Evolutionary conservation across 176 grass and related monocot species (phyloP).

Genomic region (Triticum urartu): DNA sequence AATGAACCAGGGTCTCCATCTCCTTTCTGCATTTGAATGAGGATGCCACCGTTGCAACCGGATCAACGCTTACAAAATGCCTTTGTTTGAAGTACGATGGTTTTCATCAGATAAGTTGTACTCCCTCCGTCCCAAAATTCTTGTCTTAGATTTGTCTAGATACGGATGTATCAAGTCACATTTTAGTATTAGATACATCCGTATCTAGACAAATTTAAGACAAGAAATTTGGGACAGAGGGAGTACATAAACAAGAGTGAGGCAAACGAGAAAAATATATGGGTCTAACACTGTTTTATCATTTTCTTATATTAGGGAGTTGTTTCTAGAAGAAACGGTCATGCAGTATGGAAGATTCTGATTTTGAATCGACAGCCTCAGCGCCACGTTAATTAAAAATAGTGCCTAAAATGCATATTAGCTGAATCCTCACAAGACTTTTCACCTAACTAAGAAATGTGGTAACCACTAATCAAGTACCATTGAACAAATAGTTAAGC

Average conservation of each 20-base stretch:
- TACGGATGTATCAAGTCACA: no score
- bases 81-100: conserved; percentile 47
- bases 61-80: conserved; percentile 79
- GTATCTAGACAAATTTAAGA: no score
- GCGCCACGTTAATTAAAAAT: background rate
- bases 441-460: background rate
- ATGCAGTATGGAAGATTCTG: background rate
- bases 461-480: background rate
- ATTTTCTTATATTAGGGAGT: background rate
- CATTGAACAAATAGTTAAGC: background rate
- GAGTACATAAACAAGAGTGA: background rate
- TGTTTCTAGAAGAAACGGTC: background rate
- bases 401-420: background rate
- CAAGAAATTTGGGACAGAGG: no score
- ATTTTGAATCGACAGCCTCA: background rate
- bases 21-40: conserved; percentile 87
- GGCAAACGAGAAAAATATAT: background rate
- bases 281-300: background rate
- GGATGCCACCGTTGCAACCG: conserved; percentile 51
- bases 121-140: no score
- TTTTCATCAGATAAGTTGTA: background rate
- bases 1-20: conserved; percentile 55
- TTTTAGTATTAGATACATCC: no score
- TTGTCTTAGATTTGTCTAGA: no score
- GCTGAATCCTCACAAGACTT: background rate